Evolutionary conservation across 768 basidiomycete species (phyloP), one percentile per base, ranked within the genome.

Genomic region (Galerina marginata): DNA sequence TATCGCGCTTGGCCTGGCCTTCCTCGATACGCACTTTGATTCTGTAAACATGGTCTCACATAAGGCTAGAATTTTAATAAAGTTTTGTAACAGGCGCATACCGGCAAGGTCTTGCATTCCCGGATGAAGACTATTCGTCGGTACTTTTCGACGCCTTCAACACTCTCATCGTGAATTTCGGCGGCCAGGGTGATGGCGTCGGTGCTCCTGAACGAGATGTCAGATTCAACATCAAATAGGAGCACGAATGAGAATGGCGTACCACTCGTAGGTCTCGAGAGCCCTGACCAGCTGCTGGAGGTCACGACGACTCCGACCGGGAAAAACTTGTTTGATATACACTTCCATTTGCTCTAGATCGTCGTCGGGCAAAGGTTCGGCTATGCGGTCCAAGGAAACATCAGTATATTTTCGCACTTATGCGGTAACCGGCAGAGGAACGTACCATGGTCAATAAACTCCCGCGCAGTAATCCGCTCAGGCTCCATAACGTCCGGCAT

Each of bases 211-310:
- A 42, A 16, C 40, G 10, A 11, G 2, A 42, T 9, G 3, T 42
- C 40, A 42, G 40, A 3, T 42, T 10, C 14, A 26, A 26, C 12
- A 7, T 14, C 20, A 49, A 20, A 14, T 48, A 3, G n/a, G 10
- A 76, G n/a, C n/a, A n/a, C n/a, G n/a, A n/a, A n/a, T n/a, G n/a
- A n/a, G n/a, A n/a, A n/a, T n/a, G n/a, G n/a, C 86, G 12, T 60
- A 92, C 91, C 93, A 92, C 60, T 96, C 96, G 69, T 93, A 87
- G 11, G 75, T 74, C 60, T 81, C 79, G 26, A 80, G 64, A 1
- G 86, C 92, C 42, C 88, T 85, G 48, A 96, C 82, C 69, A 99
- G 92, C 68, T 91, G 92, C 68, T 95, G 95, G 80, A 95, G 97
- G 71, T 98, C 95, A 39, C 94, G 86, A 65, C 93, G 85, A 71